phyloP scores from a whole-genome alignment of 768 basidiomycete genomes.

The Phanerochaete sordida region DNA sequence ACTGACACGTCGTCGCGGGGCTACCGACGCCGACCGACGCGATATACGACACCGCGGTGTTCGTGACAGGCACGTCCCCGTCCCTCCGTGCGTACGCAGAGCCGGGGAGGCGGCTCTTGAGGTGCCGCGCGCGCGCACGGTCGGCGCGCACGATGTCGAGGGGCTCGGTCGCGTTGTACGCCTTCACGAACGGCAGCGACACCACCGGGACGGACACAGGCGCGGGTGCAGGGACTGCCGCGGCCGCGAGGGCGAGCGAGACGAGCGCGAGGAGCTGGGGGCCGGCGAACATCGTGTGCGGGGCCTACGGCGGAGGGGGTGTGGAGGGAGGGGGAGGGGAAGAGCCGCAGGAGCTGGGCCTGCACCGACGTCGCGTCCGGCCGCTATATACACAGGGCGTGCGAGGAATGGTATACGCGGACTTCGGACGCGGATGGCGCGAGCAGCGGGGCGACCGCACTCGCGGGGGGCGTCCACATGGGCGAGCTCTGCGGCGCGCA shows the following conservation, averaged over 20 bases:
- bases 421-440: too few relatives aligned
- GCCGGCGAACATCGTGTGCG: not conserved
- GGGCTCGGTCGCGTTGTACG: constrained; percentile 5
- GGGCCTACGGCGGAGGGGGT: not conserved
- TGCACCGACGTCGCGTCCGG: not conserved
- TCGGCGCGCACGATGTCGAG: not conserved
- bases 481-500: too few relatives aligned
- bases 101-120: not conserved
- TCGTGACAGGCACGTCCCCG: constrained; percentile 7
- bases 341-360: not conserved
- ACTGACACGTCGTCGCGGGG: constrained; percentile 14
- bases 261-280: constrained; percentile 1
- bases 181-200: constrained; percentile 4
- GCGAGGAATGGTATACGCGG: too few relatives aligned
- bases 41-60: constrained; percentile 10
- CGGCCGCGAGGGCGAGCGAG: not conserved
- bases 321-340: not conserved
- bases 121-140: constrained; percentile 1
- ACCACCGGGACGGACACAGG: not conserved
- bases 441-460: not conserved
- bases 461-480: not conserved
- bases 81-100: not conserved
- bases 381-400: not conserved
- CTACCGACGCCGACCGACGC: constrained; percentile 8
- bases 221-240: not conserved